Base-by-base conservation (phyloP, 2,329 filamentous ascomycete species). In the Zymoseptoria brevis region DNA sequence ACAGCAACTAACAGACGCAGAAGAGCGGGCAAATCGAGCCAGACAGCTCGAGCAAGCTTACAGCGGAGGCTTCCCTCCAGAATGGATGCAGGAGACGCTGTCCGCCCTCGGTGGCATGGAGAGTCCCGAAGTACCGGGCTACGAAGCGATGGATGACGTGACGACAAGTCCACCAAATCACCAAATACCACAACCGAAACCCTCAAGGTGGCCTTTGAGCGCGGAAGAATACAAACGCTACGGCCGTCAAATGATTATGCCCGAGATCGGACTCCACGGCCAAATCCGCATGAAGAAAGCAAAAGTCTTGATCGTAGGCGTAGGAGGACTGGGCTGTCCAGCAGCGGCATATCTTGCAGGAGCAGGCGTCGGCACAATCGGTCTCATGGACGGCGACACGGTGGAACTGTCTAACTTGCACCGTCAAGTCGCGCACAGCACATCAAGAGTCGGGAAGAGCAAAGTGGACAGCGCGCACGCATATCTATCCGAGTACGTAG, bases 341-440 rank as follows among this genome's bases (percentile, higher is more conserved):
- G 91, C 94, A 11, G 89, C 92, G 0, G 83, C 89, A n/a, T 99
- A 99, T 71, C 83, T 99, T 1, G 90, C 91, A 8, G 93, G 90
- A 21, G 89, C 94, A 1, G 94, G 94, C 0, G 82, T 96, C 1
- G 91, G 92, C 8, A 88, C 81, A 0, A 75, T 99, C 19, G 92
- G 93, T 0, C 77, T 99, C 7, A 83, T 94, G 22, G 94, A 99
- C 71, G 91, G 88, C 3, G 94, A 99, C 74, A 80, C 79, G 0
- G 93, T 99, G 29, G 94, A 97, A 71, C 77, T 81, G 16, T 96
- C 91, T 26, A 99, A 99, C 71, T 80, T 99, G 13, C 94, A 97
- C 76, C 86, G 94, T 0, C 94, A 99, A 75, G 85, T 97, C 55
- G 82, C 91, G 30, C 93, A 99, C 72, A 81, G 81, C 2, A 88